These are phyloP conservation scores for Nothophaeocryptopus gaeumannii DNA, from an alignment of 2,329 filamentous ascomycete genomes.

Conservation along the genomic window DNA sequence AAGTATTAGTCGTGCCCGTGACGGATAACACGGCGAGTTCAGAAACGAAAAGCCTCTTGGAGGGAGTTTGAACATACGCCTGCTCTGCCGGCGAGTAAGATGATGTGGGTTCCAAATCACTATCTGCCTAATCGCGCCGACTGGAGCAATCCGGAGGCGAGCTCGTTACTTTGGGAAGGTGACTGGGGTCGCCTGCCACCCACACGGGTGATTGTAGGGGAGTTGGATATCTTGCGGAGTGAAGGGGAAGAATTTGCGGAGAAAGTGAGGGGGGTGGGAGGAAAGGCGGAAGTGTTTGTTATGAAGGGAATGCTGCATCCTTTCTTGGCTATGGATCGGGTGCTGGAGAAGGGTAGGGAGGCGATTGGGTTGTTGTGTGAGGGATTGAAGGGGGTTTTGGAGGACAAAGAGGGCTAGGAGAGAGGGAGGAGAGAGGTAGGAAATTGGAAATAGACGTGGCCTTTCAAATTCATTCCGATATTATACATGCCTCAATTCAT, in stretches of 20 bases:
- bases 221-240: not conserved
- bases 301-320: conserved; percentile 6
- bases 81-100: conserved; percentile 1
- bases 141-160: not conserved
- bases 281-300: not conserved
- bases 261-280: not conserved
- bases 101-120: conserved; percentile 1
- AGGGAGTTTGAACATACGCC: conserved; percentile 1
- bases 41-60: conserved; percentile 1
- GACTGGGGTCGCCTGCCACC: not conserved
- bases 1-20: not conserved
- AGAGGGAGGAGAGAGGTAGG: no score
- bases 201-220: not conserved
- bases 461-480: no score
- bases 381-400: not conserved
- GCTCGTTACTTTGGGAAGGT: not conserved
- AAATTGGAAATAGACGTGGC: no score
- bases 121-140: not conserved
- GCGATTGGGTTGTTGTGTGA: conserved; percentile 2
- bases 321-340: conserved; percentile 3
- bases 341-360: not conserved
- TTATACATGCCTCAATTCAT: no score
- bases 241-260: not conserved
- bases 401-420: no score
- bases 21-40: conserved; percentile 1